Conservation (phyloP, 2,329 filamentous ascomycete species). For the Colletotrichum sp. region DNA sequence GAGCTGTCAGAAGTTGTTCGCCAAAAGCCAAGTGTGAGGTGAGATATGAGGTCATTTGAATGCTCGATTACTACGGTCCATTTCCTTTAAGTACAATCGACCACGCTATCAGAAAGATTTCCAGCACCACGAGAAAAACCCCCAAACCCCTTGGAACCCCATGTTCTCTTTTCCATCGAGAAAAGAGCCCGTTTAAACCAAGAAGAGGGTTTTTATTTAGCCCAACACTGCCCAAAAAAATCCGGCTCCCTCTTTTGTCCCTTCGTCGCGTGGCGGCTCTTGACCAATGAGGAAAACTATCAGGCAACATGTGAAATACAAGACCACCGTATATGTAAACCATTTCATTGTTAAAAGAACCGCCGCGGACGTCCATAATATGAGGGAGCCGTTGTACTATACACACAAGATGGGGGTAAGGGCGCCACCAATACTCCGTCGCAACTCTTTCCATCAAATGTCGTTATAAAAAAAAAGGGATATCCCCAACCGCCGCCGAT, state of each 20-base stretch:
- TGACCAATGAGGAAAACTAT: neutral
- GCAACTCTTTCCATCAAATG: slow-evolving; percentile 14
- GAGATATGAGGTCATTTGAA: neutral
- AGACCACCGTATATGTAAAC: neutral
- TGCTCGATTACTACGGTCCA: slow-evolving; percentile 12
- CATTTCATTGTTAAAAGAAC: neutral
- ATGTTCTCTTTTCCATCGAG: neutral
- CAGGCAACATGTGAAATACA: neutral
- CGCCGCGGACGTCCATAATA: slow-evolving; percentile 3
- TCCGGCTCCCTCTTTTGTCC: neutral
- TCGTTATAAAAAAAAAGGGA: slow-evolving; percentile 3
- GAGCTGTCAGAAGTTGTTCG: neutral
- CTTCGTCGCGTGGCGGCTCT: neutral
- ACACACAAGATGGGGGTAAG: slow-evolving; percentile 15
- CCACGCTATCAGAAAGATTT: slow-evolving; percentile 1
- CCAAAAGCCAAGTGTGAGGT: neutral
- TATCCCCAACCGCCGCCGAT: slow-evolving; percentile 2
- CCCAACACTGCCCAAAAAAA: neutral
- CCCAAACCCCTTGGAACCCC: neutral
- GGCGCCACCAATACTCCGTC: slow-evolving; percentile 8
- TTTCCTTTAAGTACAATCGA: neutral
- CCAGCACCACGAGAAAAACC: neutral
- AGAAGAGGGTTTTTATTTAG: neutral
- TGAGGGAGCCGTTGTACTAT: slow-evolving; percentile 16
- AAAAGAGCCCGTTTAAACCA: neutral